These are phyloP conservation scores for Fraxinus pennsylvanica DNA, from an alignment of 257 asterid genomes.

Conservation along the genomic window DNA sequence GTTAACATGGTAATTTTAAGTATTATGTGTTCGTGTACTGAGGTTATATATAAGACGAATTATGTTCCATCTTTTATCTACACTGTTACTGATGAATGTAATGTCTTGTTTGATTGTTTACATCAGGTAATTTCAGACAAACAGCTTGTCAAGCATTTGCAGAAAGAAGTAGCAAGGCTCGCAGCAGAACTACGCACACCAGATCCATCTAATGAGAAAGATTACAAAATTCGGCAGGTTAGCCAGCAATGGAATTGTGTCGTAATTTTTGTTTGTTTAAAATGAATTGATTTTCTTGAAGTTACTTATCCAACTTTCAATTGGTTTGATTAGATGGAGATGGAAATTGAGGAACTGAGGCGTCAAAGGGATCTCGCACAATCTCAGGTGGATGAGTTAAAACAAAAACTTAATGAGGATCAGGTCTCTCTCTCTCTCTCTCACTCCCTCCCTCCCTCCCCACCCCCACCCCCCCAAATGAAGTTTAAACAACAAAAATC, in stretches of 20 bases:
- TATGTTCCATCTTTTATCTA: background rate
- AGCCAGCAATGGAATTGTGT: slow-evolving; percentile 9
- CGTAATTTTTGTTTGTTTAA: background rate
- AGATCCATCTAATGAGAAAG: slow-evolving; percentile 71
- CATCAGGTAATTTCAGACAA: slow-evolving; percentile 85
- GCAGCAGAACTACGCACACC: slow-evolving; percentile 92
- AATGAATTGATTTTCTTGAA: background rate
- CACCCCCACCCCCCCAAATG: background rate
- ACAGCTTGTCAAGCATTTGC: slow-evolving; percentile 92
- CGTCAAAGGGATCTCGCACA: slow-evolving; percentile 93
- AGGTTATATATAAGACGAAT: background rate
- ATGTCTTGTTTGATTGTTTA: slow-evolving; percentile 14
- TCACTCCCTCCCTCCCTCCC: slow-evolving; percentile 12
- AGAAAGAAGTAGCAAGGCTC: slow-evolving; percentile 92
- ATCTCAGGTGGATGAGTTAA: slow-evolving; percentile 77
- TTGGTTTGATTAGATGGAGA: slow-evolving; percentile 66
- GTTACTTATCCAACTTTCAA: slow-evolving; percentile 22
- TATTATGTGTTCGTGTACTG: slow-evolving; percentile 3
- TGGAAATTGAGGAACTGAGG: slow-evolving; percentile 86
- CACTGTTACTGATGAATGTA: background rate
- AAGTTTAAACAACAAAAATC: background rate
- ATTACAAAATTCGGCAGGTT: slow-evolving; percentile 73
- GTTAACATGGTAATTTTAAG: slow-evolving; percentile 72
- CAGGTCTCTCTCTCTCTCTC: slow-evolving; percentile 46
- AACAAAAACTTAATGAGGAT: slow-evolving; percentile 71